These are phyloP conservation scores for Trametes villosa DNA, from an alignment of 768 basidiomycete species.

Conservation along the genomic window DNA sequence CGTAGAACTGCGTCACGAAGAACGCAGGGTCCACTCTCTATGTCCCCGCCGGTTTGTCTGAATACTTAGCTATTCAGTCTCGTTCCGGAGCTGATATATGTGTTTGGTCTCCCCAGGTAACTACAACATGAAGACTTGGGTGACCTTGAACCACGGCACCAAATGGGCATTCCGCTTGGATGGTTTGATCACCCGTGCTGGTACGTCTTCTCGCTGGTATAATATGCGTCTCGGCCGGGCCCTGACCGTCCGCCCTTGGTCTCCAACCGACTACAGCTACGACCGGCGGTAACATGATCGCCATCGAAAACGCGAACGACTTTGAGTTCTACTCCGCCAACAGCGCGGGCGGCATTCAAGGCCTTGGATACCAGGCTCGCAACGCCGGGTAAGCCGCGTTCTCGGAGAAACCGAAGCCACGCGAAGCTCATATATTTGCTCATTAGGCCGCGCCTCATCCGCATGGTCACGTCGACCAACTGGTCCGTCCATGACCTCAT, in stretches of 20 bases:
- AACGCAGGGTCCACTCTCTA: constrained; percentile 29
- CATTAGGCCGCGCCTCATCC: constrained; percentile 32
- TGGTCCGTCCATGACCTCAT: constrained; percentile 39
- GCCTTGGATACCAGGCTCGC: constrained; percentile 35
- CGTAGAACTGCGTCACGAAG: constrained; percentile 32
- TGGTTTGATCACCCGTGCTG: constrained; percentile 35
- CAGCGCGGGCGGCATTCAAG: constrained; percentile 36
- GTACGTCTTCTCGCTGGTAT: too few relatives aligned
- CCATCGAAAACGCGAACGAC: constrained; percentile 35
- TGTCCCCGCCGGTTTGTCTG: constrained; percentile 29
- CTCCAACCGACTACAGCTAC: constrained; percentile 14
- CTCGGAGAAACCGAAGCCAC: background rate
- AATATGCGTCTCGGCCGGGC: too few relatives aligned
- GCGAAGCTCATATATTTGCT: background rate
- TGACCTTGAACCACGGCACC: constrained; percentile 31
- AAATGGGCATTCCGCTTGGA: constrained; percentile 38
- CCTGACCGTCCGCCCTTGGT: background rate
- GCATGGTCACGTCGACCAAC: constrained; percentile 33
- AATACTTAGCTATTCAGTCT: background rate
- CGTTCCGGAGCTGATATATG: background rate
- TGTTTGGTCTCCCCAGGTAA: constrained; percentile 12
- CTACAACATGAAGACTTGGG: constrained; percentile 37
- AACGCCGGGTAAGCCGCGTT: constrained; percentile 32
- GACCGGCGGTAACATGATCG: constrained; percentile 37
- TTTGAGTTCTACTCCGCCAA: constrained; percentile 38